phyloP scores from a whole-genome alignment of 805 yeast genomes.

The Yarrowia deformans region DNA sequence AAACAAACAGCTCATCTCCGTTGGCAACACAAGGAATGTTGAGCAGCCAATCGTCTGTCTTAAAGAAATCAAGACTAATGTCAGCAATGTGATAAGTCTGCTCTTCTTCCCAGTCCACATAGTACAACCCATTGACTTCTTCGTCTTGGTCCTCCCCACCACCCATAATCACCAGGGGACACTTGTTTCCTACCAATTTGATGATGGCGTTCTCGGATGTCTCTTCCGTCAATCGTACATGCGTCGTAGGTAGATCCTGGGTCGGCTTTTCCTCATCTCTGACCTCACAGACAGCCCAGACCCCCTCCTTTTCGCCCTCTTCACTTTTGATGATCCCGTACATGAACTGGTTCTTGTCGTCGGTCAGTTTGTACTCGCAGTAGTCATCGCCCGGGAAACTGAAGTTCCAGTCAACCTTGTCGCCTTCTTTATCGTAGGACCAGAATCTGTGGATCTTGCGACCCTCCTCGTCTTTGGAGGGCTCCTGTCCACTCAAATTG shows the following conservation, averaged over 20 bases:
- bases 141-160: conserved; percentile 5
- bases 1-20: conserved; percentile 3
- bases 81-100: neutral
- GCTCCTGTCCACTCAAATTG: conserved; percentile 6
- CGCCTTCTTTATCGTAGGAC: conserved; percentile 7
- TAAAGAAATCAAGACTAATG: conserved; percentile 12
- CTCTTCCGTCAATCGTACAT: neutral
- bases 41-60: conserved; percentile 11
- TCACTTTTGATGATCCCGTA: conserved; percentile 1
- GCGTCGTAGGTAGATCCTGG: conserved; percentile 1
- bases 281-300: conserved; percentile 1
- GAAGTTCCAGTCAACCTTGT: conserved; percentile 11
- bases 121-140: neutral
- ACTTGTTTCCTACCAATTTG: conserved; percentile 5
- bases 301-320: conserved; percentile 4
- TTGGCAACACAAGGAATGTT: conserved; percentile 9
- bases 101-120: conserved; percentile 1
- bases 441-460: conserved; percentile 8
- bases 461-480: neutral
- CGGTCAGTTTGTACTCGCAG: conserved; percentile 25
- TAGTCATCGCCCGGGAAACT: conserved; percentile 2
- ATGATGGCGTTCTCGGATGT: conserved; percentile 1
- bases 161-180: conserved; percentile 9
- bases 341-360: conserved; percentile 12
- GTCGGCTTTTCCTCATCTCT: neutral